Conservation (phyloP, 352 stramenopile genomes). For the Phytophthora ramorum region DNA sequence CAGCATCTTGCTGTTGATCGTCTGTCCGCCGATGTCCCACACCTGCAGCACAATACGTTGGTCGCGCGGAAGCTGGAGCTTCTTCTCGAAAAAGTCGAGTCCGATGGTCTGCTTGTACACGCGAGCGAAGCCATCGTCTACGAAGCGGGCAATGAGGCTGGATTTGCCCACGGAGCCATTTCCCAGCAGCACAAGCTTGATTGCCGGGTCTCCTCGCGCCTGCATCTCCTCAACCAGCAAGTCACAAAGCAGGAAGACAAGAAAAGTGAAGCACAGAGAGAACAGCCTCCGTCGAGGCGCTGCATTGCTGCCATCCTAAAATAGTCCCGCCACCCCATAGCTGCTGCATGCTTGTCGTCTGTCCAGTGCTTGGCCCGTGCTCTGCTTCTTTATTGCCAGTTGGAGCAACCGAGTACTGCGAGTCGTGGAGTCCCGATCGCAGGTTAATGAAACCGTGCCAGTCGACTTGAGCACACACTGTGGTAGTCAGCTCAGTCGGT, state of each 20-base stretch:
- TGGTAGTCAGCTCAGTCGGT: conserved; percentile 14
- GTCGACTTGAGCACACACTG: conserved; percentile 19
- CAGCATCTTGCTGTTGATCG: conserved; percentile 90
- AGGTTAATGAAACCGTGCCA: conserved; percentile 21
- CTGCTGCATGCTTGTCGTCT: conserved; percentile 21
- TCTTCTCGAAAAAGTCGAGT: conserved; percentile 91
- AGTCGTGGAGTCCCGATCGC: conserved; percentile 10
- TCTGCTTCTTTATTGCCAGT: conserved; percentile 31
- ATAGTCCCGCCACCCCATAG: conserved; percentile 35
- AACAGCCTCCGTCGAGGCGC: conserved; percentile 32
- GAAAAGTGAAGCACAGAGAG: conserved; percentile 26
- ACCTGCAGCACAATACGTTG: conserved; percentile 83
- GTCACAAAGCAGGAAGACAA: conserved; percentile 12
- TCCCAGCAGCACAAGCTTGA: conserved; percentile 87
- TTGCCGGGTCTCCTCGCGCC: conserved; percentile 52
- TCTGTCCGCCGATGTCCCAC: conserved; percentile 91
- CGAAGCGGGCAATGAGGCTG: conserved; percentile 85
- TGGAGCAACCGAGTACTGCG: conserved; percentile 6
- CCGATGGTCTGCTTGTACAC: conserved; percentile 91
- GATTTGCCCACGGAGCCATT: conserved; percentile 91
- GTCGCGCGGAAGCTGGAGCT: conserved; percentile 75
- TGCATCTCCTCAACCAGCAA: conserved; percentile 27
- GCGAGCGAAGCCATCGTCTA: conserved; percentile 79
- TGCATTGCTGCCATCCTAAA: conserved; percentile 46
- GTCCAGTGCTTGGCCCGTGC: conserved; percentile 29